A percentile compares a stretch with the other conserved stretches of the same genome.
phyloP scores from a whole-genome alignment of 2,329 filamentous ascomycete species.

The Aspergillus japonicus region DNA sequence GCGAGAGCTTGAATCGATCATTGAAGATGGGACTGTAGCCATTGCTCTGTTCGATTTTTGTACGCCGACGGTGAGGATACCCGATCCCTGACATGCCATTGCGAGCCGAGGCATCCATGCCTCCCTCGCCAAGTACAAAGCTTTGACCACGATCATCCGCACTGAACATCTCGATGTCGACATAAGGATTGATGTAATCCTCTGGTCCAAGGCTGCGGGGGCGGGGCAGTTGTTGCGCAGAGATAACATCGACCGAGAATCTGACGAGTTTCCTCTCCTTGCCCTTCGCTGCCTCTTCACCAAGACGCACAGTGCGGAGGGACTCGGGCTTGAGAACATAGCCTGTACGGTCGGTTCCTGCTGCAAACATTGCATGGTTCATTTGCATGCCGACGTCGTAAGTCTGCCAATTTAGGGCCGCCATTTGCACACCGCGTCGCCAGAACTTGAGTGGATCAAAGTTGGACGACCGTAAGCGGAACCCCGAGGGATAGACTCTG shows the following conservation, averaged over 20 bases:
- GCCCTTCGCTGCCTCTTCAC: constrained; percentile 49
- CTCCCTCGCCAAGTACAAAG: constrained; percentile 64
- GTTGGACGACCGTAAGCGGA: constrained; percentile 82
- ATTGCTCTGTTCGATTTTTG: constrained; percentile 78
- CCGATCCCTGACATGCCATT: constrained; percentile 67
- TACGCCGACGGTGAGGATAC: constrained; percentile 73
- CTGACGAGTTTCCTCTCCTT: constrained; percentile 77
- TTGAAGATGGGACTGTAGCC: constrained; percentile 92
- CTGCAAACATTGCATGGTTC: constrained; percentile 96
- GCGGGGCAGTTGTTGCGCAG: constrained; percentile 89
- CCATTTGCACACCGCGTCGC: constrained; percentile 96
- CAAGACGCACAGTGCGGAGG: constrained; percentile 54
- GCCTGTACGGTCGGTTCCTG: constrained; percentile 78
- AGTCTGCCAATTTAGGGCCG: constrained; percentile 96
- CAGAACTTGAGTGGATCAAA: constrained; percentile 93
- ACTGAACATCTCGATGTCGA: constrained; percentile 92
- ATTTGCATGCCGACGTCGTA: constrained; percentile 94
- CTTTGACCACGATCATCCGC: constrained; percentile 87
- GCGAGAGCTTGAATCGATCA: constrained; percentile 71
- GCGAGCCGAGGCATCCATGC: constrained; percentile 62
- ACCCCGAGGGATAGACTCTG: constrained; percentile 86
- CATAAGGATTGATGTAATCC: constrained; percentile 82
- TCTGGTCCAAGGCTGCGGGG: constrained; percentile 70
- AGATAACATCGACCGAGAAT: constrained; percentile 86
- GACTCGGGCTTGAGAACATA: constrained; percentile 92